phyloP scores from a whole-genome alignment of 805 yeast genomes.

The Ascoidea rubescens region DNA sequence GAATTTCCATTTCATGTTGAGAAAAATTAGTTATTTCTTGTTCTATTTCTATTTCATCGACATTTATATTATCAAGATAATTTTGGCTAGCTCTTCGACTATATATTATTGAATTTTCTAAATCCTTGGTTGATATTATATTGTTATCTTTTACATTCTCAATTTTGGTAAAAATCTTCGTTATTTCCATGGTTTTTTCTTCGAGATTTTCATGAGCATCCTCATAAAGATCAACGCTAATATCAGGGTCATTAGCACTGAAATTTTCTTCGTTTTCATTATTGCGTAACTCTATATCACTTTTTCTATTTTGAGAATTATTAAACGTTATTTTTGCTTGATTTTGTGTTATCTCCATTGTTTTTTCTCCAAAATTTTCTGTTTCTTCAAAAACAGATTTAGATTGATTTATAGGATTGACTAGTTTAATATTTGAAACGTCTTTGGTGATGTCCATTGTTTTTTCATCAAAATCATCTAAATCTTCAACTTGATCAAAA shows the following conservation, averaged over 20 bases:
- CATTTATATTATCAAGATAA: too few relatives aligned
- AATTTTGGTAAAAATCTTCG: slow-evolving; percentile 10
- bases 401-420: slow-evolving; percentile 79
- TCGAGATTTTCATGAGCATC: slow-evolving; percentile 5
- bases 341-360: slow-evolving; percentile 26
- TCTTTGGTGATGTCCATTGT: slow-evolving; percentile 54
- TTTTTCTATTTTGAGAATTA: slow-evolving; percentile 88
- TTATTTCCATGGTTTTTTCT: slow-evolving; percentile 15
- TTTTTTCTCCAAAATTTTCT: slow-evolving; percentile 31
- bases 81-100: too few relatives aligned
- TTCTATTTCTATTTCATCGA: too few relatives aligned
- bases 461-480: slow-evolving; percentile 71
- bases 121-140: background rate
- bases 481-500: slow-evolving; percentile 74
- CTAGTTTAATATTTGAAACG: slow-evolving; percentile 77
- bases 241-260: too few relatives aligned
- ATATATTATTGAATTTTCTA: too few relatives aligned
- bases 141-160: background rate
- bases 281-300: slow-evolving; percentile 90
- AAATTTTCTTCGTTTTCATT: slow-evolving; percentile 31
- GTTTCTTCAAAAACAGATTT: slow-evolving; percentile 49
- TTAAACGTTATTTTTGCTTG: slow-evolving; percentile 65
- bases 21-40: too few relatives aligned
- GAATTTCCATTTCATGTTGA: too few relatives aligned
- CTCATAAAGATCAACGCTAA: too few relatives aligned